phyloP scores from a whole-genome alignment of 164 flowering plant genomes.

The Nymphaea colorata region DNA sequence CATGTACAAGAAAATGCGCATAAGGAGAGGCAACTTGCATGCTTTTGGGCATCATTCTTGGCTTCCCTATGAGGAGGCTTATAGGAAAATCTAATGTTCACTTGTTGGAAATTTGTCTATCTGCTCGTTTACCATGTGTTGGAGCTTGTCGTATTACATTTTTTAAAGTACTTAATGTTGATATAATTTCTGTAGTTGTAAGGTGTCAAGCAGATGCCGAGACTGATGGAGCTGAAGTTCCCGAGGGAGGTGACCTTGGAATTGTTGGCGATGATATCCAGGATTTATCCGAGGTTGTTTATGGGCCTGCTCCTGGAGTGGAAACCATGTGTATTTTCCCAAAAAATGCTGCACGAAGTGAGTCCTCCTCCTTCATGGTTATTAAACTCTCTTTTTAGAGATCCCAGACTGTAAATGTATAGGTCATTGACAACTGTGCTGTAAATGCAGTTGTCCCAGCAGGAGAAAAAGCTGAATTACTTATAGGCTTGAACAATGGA shows the following conservation, averaged over 20 bases:
- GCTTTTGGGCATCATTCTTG: not conserved
- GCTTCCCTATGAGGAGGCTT: not conserved
- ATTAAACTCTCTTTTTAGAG: slow-evolving; percentile 1
- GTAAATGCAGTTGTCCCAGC: slow-evolving; percentile 53
- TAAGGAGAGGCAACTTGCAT: not conserved
- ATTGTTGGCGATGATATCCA: slow-evolving; percentile 62
- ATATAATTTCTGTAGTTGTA: slow-evolving; percentile 29
- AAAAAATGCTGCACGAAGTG: slow-evolving; percentile 51
- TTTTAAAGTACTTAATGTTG: too few relatives aligned
- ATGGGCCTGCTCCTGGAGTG: slow-evolving; percentile 71
- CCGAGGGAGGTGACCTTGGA: slow-evolving; percentile 54
- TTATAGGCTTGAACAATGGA: slow-evolving; percentile 78
- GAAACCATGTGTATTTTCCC: slow-evolving; percentile 84
- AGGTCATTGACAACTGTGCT: not conserved
- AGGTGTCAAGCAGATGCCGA: slow-evolving; percentile 60
- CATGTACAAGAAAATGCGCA: not conserved
- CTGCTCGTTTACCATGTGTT: not conserved
- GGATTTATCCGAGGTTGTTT: slow-evolving; percentile 42
- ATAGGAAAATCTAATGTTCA: not conserved
- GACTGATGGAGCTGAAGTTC: slow-evolving; percentile 26
- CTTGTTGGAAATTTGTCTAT: not conserved
- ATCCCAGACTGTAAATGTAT: not conserved
- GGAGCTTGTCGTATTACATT: not conserved
- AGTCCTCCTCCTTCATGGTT: slow-evolving; percentile 4
- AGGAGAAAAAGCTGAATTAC: slow-evolving; percentile 76